Evolutionary conservation across 495 filamentous ascomycete species (phyloP).

Genomic region (Talaromyces trachyspermus): DNA sequence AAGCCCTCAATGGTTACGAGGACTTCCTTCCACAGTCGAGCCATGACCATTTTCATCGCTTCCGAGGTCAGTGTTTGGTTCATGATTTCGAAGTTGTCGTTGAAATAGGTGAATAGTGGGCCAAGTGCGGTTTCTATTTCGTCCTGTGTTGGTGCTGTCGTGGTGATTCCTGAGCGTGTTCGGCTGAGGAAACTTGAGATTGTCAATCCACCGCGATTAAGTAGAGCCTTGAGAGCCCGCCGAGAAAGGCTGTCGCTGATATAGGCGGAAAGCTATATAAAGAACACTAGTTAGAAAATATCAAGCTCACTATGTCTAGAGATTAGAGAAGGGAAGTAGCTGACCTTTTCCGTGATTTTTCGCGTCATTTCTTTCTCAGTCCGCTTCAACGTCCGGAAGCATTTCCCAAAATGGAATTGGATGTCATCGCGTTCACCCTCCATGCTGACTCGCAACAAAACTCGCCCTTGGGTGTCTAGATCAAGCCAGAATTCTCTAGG

Average conservation of each 20-base stretch:
- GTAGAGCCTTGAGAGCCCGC: constrained; percentile 64
- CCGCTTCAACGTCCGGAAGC: constrained; percentile 88
- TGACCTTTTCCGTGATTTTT: constrained; percentile 94
- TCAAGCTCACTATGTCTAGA: not conserved
- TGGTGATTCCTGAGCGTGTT: constrained; percentile 46
- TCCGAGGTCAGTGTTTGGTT: constrained; percentile 87
- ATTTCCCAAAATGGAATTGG: constrained; percentile 96
- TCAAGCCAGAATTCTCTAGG: constrained; percentile 96
- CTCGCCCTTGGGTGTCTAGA: constrained; percentile 87
- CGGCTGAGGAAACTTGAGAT: constrained; percentile 74
- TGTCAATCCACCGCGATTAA: constrained; percentile 66
- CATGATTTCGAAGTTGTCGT: constrained; percentile 99
- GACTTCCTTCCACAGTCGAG: constrained; percentile 95
- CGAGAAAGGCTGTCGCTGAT: constrained; percentile 86
- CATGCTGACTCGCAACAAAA: constrained; percentile 91
- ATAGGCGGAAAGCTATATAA: constrained; percentile 72
- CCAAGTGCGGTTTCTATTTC: constrained; percentile 77
- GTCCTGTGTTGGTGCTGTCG: constrained; percentile 52
- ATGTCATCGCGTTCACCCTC: constrained; percentile 98
- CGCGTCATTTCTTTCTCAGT: constrained; percentile 97
- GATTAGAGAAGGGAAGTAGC: constrained; percentile 12
- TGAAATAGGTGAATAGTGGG: constrained; percentile 92
- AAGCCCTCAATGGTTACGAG: constrained; percentile 83
- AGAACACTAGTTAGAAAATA: not conserved
- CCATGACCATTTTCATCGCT: constrained; percentile 97